Evolutionary conservation across 306 rosid genomes (phyloP).

Genomic region (Vigna hirtella): DNA sequence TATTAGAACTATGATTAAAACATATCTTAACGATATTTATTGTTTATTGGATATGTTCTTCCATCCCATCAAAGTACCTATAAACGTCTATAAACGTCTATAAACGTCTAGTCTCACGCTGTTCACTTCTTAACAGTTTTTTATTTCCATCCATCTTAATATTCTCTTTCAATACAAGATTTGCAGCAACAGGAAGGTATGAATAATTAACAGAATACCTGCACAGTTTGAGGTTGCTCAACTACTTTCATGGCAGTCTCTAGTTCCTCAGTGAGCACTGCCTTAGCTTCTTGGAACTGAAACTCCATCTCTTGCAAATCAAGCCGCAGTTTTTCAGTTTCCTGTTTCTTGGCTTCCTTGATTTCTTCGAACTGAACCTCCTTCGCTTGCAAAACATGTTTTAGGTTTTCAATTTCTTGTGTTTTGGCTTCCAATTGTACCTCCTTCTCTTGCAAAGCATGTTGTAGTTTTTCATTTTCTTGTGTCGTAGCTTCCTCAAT

Average conservation of each 20-base stretch:
- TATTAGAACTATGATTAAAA: too few species aligned
- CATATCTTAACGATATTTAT: too few species aligned
- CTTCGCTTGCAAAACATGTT: background rate
- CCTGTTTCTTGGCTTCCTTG: slow-evolving; percentile 55
- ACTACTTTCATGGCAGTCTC: slow-evolving; percentile 52
- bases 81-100: too few species aligned
- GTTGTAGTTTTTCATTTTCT: background rate
- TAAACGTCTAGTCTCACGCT: too few species aligned
- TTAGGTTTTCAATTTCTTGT: background rate
- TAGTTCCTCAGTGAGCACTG: slow-evolving; percentile 58
- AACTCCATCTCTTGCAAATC: background rate
- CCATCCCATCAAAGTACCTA: too few species aligned
- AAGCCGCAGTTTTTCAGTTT: background rate
- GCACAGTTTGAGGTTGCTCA: slow-evolving; percentile 49
- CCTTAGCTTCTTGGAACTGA: slow-evolving; percentile 48
- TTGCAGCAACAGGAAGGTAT: too few species aligned
- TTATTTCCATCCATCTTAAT: too few species aligned
- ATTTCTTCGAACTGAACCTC: slow-evolving; percentile 24
- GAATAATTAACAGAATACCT: slow-evolving; percentile 42
- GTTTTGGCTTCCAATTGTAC: slow-evolving; percentile 13
- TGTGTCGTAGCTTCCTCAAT: slow-evolving; percentile 64
- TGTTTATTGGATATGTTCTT: too few species aligned
- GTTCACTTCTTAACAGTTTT: too few species aligned
- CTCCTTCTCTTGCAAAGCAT: slow-evolving; percentile 46
- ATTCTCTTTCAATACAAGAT: too few species aligned